Evolutionary conservation across 495 filamentous ascomycete genomes (phyloP).

Genomic region (Trichoderma orchidacearum): DNA sequence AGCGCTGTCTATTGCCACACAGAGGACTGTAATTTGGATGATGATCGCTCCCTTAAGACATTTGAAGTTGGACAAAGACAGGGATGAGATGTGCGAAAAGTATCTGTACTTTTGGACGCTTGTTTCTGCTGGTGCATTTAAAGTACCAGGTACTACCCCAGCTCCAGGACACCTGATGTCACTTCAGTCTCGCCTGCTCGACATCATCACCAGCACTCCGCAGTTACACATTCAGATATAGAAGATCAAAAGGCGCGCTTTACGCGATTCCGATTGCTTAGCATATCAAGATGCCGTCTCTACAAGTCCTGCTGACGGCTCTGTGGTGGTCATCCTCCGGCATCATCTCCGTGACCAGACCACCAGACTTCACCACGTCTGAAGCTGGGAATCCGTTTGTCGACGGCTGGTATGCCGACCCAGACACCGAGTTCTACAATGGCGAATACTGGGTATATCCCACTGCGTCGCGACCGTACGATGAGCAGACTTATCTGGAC

Average conservation of each 20-base stretch:
- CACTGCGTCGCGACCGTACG: conserved; percentile 29
- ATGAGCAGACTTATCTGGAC: conserved; percentile 32
- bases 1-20: too few species aligned
- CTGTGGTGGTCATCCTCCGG: not conserved
- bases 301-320: not conserved
- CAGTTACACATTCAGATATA: too few species aligned
- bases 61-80: too few species aligned
- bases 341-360: not conserved
- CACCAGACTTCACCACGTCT: conserved; percentile 9
- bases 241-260: not conserved
- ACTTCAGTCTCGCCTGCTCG: too few species aligned
- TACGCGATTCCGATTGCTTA: not conserved
- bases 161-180: not conserved
- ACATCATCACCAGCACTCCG: too few species aligned
- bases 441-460: conserved; percentile 37
- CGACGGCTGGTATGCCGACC: conserved; percentile 36
- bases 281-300: not conserved
- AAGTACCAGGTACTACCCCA: not conserved
- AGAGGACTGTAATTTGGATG: too few species aligned
- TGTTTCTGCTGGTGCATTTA: too few species aligned
- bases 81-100: too few species aligned
- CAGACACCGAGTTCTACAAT: conserved; percentile 36
- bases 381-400: conserved; percentile 26
- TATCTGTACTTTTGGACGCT: too few species aligned
- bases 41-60: too few species aligned